These are phyloP conservation scores for Termitomyces sp. DNA, from an alignment of 768 basidiomycete species.

Conservation along the genomic window DNA sequence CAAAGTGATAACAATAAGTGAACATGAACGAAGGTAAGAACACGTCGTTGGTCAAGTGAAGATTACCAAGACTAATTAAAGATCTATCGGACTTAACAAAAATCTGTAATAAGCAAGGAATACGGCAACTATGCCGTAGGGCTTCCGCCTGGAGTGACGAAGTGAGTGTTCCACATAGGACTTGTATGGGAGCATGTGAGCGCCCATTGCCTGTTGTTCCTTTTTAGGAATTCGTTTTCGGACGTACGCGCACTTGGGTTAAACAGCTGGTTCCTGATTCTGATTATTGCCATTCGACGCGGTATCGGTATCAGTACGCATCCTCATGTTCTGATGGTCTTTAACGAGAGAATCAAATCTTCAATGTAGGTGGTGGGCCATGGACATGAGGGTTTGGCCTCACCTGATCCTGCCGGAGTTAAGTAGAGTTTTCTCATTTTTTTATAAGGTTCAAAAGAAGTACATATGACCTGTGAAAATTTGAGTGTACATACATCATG, in stretches of 20 bases:
- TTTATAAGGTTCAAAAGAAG: background rate
- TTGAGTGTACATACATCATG: background rate
- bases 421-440: background rate
- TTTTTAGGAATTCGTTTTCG: background rate
- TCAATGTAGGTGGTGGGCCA: background rate
- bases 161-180: background rate
- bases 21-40: background rate
- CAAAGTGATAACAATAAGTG: background rate
- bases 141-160: background rate
- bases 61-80: background rate
- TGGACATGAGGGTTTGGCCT: background rate
- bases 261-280: background rate
- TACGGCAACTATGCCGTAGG: background rate
- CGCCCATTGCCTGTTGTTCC: background rate
- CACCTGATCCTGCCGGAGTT: background rate
- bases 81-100: background rate
- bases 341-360: background rate
- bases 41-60: background rate
- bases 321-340: background rate
- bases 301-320: background rate
- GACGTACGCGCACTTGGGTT: background rate
- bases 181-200: background rate
- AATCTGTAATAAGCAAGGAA: background rate
- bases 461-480: no score
- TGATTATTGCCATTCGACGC: background rate